These are phyloP conservation scores for Fusarium domesticum DNA, from an alignment of 2,329 filamentous ascomycete genomes.

Conservation along the genomic window DNA sequence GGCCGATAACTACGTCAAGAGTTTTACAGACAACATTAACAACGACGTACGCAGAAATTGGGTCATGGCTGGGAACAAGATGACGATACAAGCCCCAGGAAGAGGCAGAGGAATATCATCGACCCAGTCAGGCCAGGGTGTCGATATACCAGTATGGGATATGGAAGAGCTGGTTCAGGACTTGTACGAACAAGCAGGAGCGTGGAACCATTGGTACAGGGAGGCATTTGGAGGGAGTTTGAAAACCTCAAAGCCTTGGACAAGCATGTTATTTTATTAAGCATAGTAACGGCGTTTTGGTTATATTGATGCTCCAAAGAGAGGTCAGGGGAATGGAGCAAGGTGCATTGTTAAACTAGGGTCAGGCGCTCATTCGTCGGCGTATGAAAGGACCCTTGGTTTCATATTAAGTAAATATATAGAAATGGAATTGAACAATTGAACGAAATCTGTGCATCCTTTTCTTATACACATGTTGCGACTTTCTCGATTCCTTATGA, in stretches of 20 bases:
- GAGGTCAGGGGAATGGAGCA: background rate
- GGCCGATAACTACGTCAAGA: conserved; percentile 33
- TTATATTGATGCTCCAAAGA: background rate
- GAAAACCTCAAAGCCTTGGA: conserved; percentile 1
- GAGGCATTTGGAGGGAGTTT: conserved; percentile 15
- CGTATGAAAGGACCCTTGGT: conserved; percentile 5
- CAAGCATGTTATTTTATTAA: conserved; percentile 27
- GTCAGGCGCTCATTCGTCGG: conserved; percentile 5
- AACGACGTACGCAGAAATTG: conserved; percentile 47
- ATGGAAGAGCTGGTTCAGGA: conserved; percentile 29
- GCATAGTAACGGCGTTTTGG: conserved; percentile 25
- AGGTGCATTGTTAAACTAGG: no score
- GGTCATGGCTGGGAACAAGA: conserved; percentile 33
- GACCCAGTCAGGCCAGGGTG: conserved; percentile 38
- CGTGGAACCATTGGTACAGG: conserved; percentile 37
- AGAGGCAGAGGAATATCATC: conserved; percentile 29
- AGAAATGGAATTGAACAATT: background rate
- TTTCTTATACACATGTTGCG: no score
- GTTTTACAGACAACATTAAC: conserved; percentile 43
- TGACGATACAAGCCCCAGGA: conserved; percentile 40
- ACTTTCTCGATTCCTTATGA: no score
- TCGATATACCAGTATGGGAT: conserved; percentile 33
- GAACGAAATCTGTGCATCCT: background rate
- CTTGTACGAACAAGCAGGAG: conserved; percentile 30
- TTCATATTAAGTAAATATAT: no score